These are phyloP conservation scores for Rubus idaeus DNA, from an alignment of 306 rosid species.

Conservation along the genomic window DNA sequence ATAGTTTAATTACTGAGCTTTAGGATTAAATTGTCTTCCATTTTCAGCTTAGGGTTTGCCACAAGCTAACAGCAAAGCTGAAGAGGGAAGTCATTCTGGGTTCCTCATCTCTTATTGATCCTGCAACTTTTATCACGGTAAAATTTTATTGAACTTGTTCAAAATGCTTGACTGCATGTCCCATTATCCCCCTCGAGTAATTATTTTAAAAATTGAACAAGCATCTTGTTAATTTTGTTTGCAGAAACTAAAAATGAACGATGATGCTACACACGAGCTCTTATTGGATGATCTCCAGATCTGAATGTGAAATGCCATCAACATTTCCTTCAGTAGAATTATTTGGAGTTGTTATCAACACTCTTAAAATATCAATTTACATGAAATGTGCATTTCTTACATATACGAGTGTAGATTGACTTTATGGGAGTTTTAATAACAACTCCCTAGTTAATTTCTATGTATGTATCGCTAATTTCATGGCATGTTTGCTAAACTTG, in stretches of 20 bases:
- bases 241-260: slow-evolving; percentile 79
- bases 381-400: too few species aligned
- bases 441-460: too few species aligned
- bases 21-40: slow-evolving; percentile 31
- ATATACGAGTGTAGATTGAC: too few species aligned
- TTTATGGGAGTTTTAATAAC: too few species aligned
- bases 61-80: slow-evolving; percentile 82
- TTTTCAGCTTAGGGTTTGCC: slow-evolving; percentile 90
- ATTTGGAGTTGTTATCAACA: too few species aligned
- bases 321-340: too few species aligned
- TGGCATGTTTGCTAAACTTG: too few species aligned
- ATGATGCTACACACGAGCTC: slow-evolving; percentile 30
- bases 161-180: neutral
- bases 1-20: neutral
- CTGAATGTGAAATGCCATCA: slow-evolving; percentile 21
- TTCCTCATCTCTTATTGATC: slow-evolving; percentile 85
- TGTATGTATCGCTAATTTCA: too few species aligned
- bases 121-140: slow-evolving; percentile 82
- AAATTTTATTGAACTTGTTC: neutral
- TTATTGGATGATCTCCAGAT: slow-evolving; percentile 78
- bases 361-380: too few species aligned
- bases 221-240: slow-evolving; percentile 8
- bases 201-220: neutral
- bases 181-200: neutral
- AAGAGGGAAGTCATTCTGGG: slow-evolving; percentile 87